These are phyloP conservation scores for Hypoxylon trugodes DNA, from an alignment of 495 filamentous ascomycete species.

Conservation along the genomic window DNA sequence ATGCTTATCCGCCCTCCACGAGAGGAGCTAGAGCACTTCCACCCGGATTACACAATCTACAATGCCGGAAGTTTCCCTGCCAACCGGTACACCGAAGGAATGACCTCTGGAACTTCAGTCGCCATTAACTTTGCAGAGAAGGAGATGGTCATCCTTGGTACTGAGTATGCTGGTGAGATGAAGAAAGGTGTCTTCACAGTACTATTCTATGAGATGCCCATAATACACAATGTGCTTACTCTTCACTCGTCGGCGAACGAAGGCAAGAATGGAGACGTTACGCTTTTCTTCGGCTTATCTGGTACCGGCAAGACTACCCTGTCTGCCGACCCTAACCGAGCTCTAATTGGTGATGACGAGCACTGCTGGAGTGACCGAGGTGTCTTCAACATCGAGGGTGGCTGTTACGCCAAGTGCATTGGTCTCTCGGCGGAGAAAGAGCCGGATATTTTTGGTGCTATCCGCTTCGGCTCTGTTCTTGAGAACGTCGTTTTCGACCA, in stretches of 20 bases:
- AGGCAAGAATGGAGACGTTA: conserved; percentile 87
- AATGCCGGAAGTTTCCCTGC: conserved; percentile 98
- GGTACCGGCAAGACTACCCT: conserved; percentile 99
- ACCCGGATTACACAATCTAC: conserved; percentile 99
- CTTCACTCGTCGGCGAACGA: conserved; percentile 95
- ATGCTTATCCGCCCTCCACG: conserved; percentile 95
- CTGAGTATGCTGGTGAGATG: conserved; percentile 99
- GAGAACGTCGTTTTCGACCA: conserved; percentile 99
- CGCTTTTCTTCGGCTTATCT: conserved; percentile 98
- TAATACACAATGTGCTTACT: conserved; percentile 98
- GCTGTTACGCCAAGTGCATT: conserved; percentile 99
- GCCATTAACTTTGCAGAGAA: conserved; percentile 88
- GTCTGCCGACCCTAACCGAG: conserved; percentile 95
- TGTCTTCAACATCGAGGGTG: conserved; percentile 99
- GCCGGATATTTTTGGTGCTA: conserved; percentile 96
- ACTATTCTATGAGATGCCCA: conserved; percentile 99
- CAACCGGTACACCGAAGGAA: conserved; percentile 96
- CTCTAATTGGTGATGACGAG: conserved; percentile 97
- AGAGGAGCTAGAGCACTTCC: conserved; percentile 94
- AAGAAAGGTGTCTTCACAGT: conserved; percentile 99
- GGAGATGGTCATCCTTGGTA: conserved; percentile 96
- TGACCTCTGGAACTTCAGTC: conserved; percentile 87
- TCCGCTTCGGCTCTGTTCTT: conserved; percentile 94
- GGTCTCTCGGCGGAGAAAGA: conserved; percentile 98
- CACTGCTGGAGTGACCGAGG: conserved; percentile 98